Evolutionary conservation across 352 stramenopile species (phyloP).

Genomic region (Phytophthora macrochlamydospora): DNA sequence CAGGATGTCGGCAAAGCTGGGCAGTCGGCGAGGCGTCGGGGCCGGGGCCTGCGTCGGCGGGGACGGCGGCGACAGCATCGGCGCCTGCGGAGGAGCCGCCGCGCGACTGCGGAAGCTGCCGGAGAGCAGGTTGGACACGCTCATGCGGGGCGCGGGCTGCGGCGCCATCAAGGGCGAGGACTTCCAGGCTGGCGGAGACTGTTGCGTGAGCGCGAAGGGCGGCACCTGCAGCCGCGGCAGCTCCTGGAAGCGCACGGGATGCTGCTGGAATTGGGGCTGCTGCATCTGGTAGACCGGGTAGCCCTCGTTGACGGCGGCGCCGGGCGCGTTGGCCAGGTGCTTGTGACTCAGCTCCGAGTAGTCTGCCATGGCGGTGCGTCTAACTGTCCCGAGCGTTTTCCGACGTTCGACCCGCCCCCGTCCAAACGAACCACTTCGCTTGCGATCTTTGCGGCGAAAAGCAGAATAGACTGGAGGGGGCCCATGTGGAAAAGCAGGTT

Average conservation of each 20-base stretch:
- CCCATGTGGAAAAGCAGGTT: constrained; percentile 16
- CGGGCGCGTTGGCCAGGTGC: constrained; percentile 35
- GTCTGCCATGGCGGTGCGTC: constrained; percentile 27
- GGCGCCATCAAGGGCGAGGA: constrained; percentile 27
- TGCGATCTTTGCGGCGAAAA: constrained; percentile 56
- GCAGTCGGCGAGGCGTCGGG: constrained; percentile 43
- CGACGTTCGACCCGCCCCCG: constrained; percentile 1
- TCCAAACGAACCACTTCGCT: constrained; percentile 3
- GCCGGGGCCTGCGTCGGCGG: constrained; percentile 20
- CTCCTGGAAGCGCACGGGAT: constrained; percentile 56
- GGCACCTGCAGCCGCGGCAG: constrained; percentile 72
- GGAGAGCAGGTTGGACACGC: constrained; percentile 61
- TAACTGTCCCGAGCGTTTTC: background rate
- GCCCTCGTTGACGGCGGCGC: constrained; percentile 28
- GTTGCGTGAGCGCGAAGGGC: constrained; percentile 56
- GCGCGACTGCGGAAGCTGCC: constrained; percentile 38
- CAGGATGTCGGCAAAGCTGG: constrained; percentile 70
- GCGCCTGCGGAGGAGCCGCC: constrained; percentile 12
- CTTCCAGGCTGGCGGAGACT: constrained; percentile 63
- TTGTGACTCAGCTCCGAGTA: constrained; percentile 42
- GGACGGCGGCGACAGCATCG: constrained; percentile 24
- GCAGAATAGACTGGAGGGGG: constrained; percentile 43
- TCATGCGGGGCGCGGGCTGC: constrained; percentile 43
- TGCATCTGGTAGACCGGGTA: constrained; percentile 24
- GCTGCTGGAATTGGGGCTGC: constrained; percentile 15